phyloP scores from a whole-genome alignment of 495 filamentous ascomycete species.

The Hyaloscypha variabilis region DNA sequence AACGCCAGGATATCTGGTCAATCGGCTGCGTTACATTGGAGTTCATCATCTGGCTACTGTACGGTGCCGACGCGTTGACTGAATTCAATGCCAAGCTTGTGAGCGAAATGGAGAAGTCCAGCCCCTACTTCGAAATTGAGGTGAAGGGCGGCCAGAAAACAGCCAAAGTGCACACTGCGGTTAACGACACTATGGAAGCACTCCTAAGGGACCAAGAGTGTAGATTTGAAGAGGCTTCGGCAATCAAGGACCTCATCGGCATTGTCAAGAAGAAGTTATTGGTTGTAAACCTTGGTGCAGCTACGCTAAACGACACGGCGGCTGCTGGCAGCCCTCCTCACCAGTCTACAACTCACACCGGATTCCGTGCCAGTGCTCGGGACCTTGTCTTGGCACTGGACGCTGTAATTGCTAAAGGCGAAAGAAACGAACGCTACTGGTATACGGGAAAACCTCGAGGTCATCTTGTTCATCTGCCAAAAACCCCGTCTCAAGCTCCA shows the following conservation, averaged over 20 bases:
- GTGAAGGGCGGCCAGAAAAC: not conserved
- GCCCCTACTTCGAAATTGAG: not conserved
- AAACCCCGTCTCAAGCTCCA: not conserved
- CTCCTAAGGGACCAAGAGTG: slow-evolving; percentile 15
- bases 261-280: slow-evolving; percentile 28
- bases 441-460: not conserved
- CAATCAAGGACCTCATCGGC: slow-evolving; percentile 25
- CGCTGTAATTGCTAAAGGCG: not conserved
- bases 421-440: not conserved
- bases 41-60: slow-evolving; percentile 29
- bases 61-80: not conserved
- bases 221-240: slow-evolving; percentile 7
- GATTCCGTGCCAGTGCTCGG: not conserved
- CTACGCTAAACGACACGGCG: not conserved
- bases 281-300: slow-evolving; percentile 21
- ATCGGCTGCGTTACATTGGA: slow-evolving; percentile 49
- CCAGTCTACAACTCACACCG: not conserved
- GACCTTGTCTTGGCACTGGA: not conserved
- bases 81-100: slow-evolving; percentile 4
- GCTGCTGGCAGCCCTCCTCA: not conserved
- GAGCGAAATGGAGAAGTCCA: not conserved
- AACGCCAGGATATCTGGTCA: slow-evolving; percentile 44
- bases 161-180: slow-evolving; percentile 9
- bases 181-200: not conserved
- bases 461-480: not conserved